Evolutionary conservation across 108 stramenopile species (phyloP), one percentile per base, ranked within the genome.

Genomic region (Phaeodactylum tricornutum): DNA sequence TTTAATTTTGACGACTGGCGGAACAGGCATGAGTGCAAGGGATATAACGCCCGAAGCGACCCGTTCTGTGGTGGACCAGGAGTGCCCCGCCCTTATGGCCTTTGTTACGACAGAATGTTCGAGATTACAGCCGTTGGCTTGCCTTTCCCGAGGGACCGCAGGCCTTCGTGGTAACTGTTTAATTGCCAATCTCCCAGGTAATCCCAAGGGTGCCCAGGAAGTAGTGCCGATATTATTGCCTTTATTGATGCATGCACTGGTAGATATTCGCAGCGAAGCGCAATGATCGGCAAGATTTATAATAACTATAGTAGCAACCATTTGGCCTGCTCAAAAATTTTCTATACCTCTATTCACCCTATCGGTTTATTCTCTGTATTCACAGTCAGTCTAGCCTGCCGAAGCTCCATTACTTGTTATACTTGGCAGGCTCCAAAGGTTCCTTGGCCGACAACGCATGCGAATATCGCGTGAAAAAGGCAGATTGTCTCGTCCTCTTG

Each of bases 21-120:
- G 94, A 25, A 95, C 94, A 6, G 94, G 94, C 6, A 87, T 95
- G 42, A 50, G 75, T 9, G 26, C 67, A 4, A 77, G 91, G 1
- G 94, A 95, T 69, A 79, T 91, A 2, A 95, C 94, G 11, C 91
- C 91, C 8, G 94, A 95, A 70, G 94, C 94, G 25, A 91, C 90
- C 8, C 36, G 35, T 24, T 35, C 41, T 8, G 52, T 85, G n/a
- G 45, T 89, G 23, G 78, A 84, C 24, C 54, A 62, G 12, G 70
- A 76, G 27, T 79, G 76, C 47, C 58, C 52, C 11, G 88, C 84
- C 3, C 57, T 90, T 29, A 79, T 90, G 74, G 33, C 77, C 4
- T 85, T 79, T 75, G 80, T 75, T 22, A 68, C 75, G 26, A 59
- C 65, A 31, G 76, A 79, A 50, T 74, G 76, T 32, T 50, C 76